Evolutionary conservation across 2,329 filamentous ascomycete genomes (phyloP), one percentile per base, ranked within the genome.

Genomic region (Chaetomium sp.): DNA sequence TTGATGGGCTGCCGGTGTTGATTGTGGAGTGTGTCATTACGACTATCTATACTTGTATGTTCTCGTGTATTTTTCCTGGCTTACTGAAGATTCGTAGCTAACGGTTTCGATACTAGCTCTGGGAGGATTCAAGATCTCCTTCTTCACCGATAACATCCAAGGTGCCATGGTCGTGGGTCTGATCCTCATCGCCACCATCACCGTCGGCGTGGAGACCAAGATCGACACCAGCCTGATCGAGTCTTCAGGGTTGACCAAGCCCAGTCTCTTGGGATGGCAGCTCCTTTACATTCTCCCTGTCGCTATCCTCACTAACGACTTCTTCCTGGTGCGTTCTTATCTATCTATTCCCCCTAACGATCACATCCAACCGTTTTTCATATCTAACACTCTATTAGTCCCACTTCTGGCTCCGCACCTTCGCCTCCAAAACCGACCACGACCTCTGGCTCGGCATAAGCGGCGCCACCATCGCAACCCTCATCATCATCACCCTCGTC

Each of bases 261-360:
- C 85, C 5, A 87, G 74, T 55, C 77, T 90, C 2, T 77, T 94
- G 1, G 89, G 89, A 54, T 94, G 89, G 88, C 89, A 94, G 70
- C 80, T 94, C 11, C 75, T 94, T 38, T 94, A 92, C 73, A 92
- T 94, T 62, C 78, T 94, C 1, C 88, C 89, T 0, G 80, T 94
- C 5, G 89, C 89, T 45, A 81, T 94, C 61, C 68, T 91, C 54
- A 91, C 88, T 57, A 94, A 92, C 72, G 85, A 91, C 74, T 91
- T 94, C 76, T 94, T 94, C 75, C 76, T 94, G 44, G 62, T 63
- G 56, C 27, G 56, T 47, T 8, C 11, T 7, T 5, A 1, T 27
- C 2, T 5, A 5, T 11, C 41, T 14, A 6, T 9, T n/a, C 41
- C 19, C 40, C 9, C 43, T 42, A 14, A 34, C 37, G 9, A 10